These are phyloP conservation scores for Trametes sanguinea DNA, from an alignment of 768 basidiomycete genomes.

Conservation along the genomic window DNA sequence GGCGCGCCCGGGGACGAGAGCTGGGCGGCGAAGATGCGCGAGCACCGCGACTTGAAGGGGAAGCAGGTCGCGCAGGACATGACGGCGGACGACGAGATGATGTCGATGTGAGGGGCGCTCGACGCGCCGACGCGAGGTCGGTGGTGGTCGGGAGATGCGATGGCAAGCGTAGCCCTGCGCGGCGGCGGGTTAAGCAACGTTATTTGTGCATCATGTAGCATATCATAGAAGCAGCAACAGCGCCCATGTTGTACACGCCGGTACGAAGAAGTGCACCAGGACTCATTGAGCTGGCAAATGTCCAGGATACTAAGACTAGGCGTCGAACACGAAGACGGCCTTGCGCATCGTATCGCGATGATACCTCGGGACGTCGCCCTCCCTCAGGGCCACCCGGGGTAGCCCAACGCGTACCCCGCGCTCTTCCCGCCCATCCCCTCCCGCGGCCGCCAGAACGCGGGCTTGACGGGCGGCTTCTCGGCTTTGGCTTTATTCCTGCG, in stretches of 20 bases:
- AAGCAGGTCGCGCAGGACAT: constrained; percentile 18
- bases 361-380: constrained; percentile 24
- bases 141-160: too few relatives aligned
- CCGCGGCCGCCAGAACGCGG: constrained; percentile 33
- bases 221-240: too few relatives aligned
- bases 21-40: constrained; percentile 33
- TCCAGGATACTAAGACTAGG: too few relatives aligned
- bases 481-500: constrained; percentile 1
- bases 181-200: too few relatives aligned
- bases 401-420: constrained; percentile 36
- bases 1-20: constrained; percentile 26
- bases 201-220: too few relatives aligned
- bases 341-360: constrained; percentile 29
- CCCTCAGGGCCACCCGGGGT: constrained; percentile 28
- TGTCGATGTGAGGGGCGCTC: background rate
- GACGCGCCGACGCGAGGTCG: too few relatives aligned
- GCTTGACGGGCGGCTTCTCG: constrained; percentile 17
- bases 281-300: too few relatives aligned
- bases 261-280: too few relatives aligned
- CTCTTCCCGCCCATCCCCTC: constrained; percentile 32
- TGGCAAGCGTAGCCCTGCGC: background rate
- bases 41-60: constrained; percentile 30
- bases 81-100: constrained; percentile 20
- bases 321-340: background rate
- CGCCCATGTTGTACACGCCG: too few relatives aligned